Conservation (phyloP, 306 rosid species). For the Prunus armeniaca region DNA sequence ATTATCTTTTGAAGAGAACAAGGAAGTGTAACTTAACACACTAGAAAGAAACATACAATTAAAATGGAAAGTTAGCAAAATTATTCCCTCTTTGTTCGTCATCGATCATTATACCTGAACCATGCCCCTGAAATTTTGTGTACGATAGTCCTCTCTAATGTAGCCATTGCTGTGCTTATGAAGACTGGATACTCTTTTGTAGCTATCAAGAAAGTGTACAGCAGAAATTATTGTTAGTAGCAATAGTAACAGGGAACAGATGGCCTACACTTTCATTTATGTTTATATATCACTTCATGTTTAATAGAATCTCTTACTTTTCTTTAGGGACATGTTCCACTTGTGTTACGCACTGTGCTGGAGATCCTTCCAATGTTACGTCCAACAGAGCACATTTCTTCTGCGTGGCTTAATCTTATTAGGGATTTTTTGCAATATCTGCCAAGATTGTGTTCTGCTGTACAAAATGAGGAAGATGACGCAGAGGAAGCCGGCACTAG, state of each 20-base stretch:
- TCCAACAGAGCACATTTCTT: slow-evolving; percentile 66
- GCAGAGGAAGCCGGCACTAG: slow-evolving; percentile 49
- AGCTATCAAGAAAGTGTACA: neutral
- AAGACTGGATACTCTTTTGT: neutral
- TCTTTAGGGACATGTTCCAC: slow-evolving; percentile 82
- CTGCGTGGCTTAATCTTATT: slow-evolving; percentile 90
- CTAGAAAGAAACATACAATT: no score
- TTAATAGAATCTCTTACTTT: slow-evolving; percentile 11
- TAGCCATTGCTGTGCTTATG: neutral
- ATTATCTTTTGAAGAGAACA: neutral
- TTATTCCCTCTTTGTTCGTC: neutral
- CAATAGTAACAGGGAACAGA: neutral
- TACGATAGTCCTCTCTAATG: neutral
- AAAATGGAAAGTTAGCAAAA: neutral
- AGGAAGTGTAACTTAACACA: neutral
- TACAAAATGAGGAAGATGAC: slow-evolving; percentile 57
- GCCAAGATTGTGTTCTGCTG: slow-evolving; percentile 62
- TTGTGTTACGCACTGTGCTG: slow-evolving; percentile 72
- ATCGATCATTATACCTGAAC: neutral
- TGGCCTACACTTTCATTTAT: neutral
- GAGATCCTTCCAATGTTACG: slow-evolving; percentile 76
- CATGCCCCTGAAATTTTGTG: neutral
- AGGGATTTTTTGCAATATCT: slow-evolving; percentile 73
- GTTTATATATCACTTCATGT: neutral
- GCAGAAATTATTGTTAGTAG: neutral